Conservation (phyloP, 2,329 filamentous ascomycete species). For the Diaporthe helianthi region DNA sequence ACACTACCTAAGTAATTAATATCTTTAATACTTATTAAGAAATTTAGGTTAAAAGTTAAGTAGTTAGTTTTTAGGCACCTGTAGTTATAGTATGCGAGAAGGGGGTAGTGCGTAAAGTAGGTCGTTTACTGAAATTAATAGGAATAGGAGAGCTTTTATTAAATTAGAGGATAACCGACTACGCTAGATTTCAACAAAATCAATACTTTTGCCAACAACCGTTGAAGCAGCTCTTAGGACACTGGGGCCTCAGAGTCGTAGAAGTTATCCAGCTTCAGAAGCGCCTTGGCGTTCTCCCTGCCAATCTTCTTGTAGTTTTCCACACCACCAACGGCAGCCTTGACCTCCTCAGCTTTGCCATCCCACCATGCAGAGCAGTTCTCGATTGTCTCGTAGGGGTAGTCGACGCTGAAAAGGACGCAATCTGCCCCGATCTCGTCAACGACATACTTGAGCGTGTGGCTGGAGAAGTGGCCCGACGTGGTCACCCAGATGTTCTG, state of each 20-base stretch:
- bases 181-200: background rate
- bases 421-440: slow-evolving; percentile 56
- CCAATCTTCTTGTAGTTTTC: slow-evolving; percentile 50
- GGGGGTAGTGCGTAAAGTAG: too few relatives aligned
- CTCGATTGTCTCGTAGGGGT: slow-evolving; percentile 57
- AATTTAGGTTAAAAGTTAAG: too few relatives aligned
- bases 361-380: slow-evolving; percentile 53
- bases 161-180: too few relatives aligned
- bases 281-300: slow-evolving; percentile 50
- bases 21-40: too few relatives aligned
- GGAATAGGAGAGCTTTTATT: background rate
- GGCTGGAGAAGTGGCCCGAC: slow-evolving; percentile 61
- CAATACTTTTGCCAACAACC: too few relatives aligned
- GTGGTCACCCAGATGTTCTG: slow-evolving; percentile 65
- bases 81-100: too few relatives aligned
- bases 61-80: too few relatives aligned
- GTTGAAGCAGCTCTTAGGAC: background rate
- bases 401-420: slow-evolving; percentile 61
- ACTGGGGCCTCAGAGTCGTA: slow-evolving; percentile 28
- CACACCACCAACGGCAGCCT: slow-evolving; percentile 33
- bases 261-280: slow-evolving; percentile 48
- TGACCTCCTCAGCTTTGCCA: slow-evolving; percentile 39
- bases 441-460: slow-evolving; percentile 57
- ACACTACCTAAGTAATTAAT: too few relatives aligned
- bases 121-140: too few relatives aligned